Percentiles rank a stretch among this genome's conserved stretches.
phyloP scores from a whole-genome alignment of 768 basidiomycete genomes.

The Mycena rebaudengoi region DNA sequence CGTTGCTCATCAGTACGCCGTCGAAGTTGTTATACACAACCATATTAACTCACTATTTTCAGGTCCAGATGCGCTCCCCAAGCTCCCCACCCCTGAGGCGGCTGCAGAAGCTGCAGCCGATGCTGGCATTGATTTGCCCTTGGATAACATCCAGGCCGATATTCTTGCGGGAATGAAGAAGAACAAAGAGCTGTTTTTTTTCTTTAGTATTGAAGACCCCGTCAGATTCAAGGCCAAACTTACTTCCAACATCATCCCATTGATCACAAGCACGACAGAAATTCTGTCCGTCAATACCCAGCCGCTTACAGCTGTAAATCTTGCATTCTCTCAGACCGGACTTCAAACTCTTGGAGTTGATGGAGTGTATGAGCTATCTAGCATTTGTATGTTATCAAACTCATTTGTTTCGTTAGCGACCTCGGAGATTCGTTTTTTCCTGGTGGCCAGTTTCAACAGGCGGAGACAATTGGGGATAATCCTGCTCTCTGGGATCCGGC shows the following conservation, averaged over 20 bases:
- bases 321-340: slow-evolving; percentile 33
- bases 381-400: neutral
- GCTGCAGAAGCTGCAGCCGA: no score
- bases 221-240: slow-evolving; percentile 30
- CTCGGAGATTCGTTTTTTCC: slow-evolving; percentile 24
- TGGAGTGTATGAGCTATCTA: neutral
- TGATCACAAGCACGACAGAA: slow-evolving; percentile 32
- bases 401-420: slow-evolving; percentile 1
- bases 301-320: slow-evolving; percentile 33
- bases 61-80: slow-evolving; percentile 25
- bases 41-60: no score
- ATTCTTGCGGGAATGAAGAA: slow-evolving; percentile 32
- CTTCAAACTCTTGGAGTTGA: slow-evolving; percentile 25
- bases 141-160: slow-evolving; percentile 27
- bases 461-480: slow-evolving; percentile 19
- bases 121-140: slow-evolving; percentile 13
- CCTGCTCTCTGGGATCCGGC: slow-evolving; percentile 26
- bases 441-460: slow-evolving; percentile 13
- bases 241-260: slow-evolving; percentile 22
- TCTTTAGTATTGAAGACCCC: slow-evolving; percentile 29
- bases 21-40: no score
- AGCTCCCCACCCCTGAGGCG: slow-evolving; percentile 24
- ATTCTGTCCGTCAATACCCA: slow-evolving; percentile 27
- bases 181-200: slow-evolving; percentile 34
- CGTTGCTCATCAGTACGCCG: slow-evolving; percentile 21